Base-by-base conservation (phyloP, 306 rosid species). In the Trifolium subterraneum region DNA sequence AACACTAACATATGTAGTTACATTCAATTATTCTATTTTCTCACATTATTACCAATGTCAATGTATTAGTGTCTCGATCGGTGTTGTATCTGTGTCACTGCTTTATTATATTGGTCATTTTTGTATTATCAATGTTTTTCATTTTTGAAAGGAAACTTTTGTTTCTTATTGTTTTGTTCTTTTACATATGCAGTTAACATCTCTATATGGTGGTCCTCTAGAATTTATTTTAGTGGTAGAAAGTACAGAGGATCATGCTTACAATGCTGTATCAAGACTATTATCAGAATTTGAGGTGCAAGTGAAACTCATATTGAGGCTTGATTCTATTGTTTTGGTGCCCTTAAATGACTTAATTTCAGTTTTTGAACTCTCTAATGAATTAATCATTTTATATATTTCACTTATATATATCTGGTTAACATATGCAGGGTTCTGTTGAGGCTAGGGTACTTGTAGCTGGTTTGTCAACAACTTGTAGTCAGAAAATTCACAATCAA, bases 401-500 rank as follows among this genome's bases (percentile, higher is more conserved):
- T 70, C 50, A 73, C 64, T 68, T 61, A n/a, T 31, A 59, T 76
- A 36, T 15, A 19, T 82, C 67, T 70, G 31, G 0, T 70, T 77
- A 36, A 59, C 63, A 25, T 59, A 71, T 68, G 36, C 90, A 95
- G 99, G 96, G 79, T 76, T 80, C 84, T 59, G 92, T 95, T 70
- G 97, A 90, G 33, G 96, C 98, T 56, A 87, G 78, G 85, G 52
- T 95, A 76, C 52, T 90, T 58, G 86, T 92, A 62, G 97, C 99
- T 73, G 99, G 93, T 78, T 84, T 90, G 72, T 90, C 98, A 74
- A 88, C 96, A 77, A 92, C 97, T 68, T 95, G 99, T 64, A 95
- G 98, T 88, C 99, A 95, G 82, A 95, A 95, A 83, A 87, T 95
- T 83, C 98, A 95, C 86, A 95, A 95, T 76, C 99, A 95, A 69